Evolutionary conservation across 129 eudicot species (phyloP).

Genomic region (Helichrysum umbraculigerum): DNA sequence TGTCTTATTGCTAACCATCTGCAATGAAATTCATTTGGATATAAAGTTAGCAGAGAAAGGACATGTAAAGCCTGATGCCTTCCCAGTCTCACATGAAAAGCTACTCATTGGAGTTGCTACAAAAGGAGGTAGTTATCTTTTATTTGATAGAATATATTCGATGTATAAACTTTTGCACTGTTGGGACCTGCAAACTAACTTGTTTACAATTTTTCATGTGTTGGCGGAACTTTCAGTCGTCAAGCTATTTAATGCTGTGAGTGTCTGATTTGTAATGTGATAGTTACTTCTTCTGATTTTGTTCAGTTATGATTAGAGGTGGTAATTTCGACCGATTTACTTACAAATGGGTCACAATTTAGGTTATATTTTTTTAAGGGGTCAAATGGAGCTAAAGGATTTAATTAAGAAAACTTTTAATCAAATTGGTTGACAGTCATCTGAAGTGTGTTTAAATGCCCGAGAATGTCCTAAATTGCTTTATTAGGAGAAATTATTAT

Average conservation of each 20-base stretch:
- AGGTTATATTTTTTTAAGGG: neutral
- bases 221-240: constrained; percentile 55
- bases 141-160: neutral
- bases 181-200: constrained; percentile 23
- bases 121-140: constrained; percentile 69
- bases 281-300: neutral
- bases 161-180: constrained; percentile 14
- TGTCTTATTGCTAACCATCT: constrained; percentile 6
- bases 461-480: neutral
- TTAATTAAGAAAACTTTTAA: neutral
- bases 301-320: neutral
- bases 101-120: constrained; percentile 75
- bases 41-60: constrained; percentile 79
- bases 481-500: neutral
- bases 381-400: neutral
- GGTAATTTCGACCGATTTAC: neutral
- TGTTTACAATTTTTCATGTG: constrained; percentile 24
- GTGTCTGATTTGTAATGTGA: constrained; percentile 37
- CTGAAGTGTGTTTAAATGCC: too few relatives aligned
- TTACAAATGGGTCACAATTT: neutral
- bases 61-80: constrained; percentile 82
- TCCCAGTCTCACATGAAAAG: constrained; percentile 75
- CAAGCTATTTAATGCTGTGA: constrained; percentile 90
- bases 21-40: constrained; percentile 23
- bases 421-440: neutral